These are phyloP conservation scores for Ophiocordyceps unilateralis DNA, from an alignment of 2,329 filamentous ascomycete species.

Conservation along the genomic window DNA sequence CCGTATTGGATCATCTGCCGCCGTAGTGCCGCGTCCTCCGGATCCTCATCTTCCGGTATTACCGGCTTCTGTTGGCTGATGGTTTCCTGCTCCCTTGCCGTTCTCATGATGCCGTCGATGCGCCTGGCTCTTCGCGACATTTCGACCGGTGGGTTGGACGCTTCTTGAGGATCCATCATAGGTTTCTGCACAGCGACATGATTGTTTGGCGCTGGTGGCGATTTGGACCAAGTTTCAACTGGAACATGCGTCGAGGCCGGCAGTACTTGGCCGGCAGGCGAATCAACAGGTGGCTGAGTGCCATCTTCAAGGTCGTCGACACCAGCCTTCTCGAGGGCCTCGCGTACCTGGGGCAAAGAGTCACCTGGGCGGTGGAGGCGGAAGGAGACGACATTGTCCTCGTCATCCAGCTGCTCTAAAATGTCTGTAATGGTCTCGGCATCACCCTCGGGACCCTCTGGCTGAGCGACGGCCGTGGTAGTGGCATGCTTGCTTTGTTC, in stretches of 20 bases:
- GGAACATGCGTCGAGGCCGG: background rate
- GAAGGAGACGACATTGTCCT: conserved; percentile 65
- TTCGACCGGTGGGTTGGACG: conserved; percentile 7
- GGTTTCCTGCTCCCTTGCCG: conserved; percentile 36
- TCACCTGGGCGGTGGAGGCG: conserved; percentile 50
- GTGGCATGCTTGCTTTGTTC: conserved; percentile 55
- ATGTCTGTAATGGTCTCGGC: conserved; percentile 78
- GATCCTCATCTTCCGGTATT: conserved; percentile 56
- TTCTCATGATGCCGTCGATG: conserved; percentile 38
- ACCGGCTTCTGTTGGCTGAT: conserved; percentile 28
- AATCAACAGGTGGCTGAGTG: conserved; percentile 1
- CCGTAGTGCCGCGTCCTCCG: conserved; percentile 64
- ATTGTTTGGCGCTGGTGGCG: conserved; percentile 24
- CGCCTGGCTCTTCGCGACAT: conserved; percentile 25
- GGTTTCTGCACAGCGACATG: conserved; percentile 33
- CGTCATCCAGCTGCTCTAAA: conserved; percentile 77
- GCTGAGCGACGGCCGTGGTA: conserved; percentile 41
- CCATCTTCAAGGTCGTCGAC: conserved; percentile 26
- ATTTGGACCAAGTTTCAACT: background rate
- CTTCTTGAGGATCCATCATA: conserved; percentile 21
- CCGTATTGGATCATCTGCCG: conserved; percentile 85
- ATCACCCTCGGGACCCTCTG: conserved; percentile 46
- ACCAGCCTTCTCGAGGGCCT: conserved; percentile 64
- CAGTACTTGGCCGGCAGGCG: background rate
- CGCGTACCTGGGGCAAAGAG: conserved; percentile 47